Evolutionary conservation across 768 basidiomycete genomes (phyloP), one percentile per base, ranked within the genome.

Genomic region (Lanmaoa rubissima): DNA sequence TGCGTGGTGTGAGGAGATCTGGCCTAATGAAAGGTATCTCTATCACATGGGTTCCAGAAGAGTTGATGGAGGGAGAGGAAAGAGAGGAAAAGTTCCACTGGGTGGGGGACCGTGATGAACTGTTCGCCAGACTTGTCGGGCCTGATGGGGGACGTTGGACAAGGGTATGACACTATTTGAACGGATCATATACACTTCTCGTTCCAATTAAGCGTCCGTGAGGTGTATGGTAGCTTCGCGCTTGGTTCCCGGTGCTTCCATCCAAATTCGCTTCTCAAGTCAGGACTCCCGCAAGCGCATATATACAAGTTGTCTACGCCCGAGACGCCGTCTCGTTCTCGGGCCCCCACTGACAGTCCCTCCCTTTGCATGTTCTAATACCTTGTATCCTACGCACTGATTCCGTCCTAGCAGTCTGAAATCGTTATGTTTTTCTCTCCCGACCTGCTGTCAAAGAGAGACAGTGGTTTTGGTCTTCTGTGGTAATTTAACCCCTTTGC

Each of bases 391-490:
- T 38, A 4, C 39, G 16, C 40, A 38, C 40, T 59, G 38, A 55
- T 40, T 26, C 39, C 38, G 40, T 47, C 44, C 41, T 16, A 45
- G 51, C 34, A 24, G 11, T 44, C 40, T 21, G 2, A 14, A 28
- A 21, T 35, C 45, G 32, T 45, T 13, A 93, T 96, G 93, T 96
- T 96, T 77, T 96, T 92, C 72, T 83, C 90, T 42, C 78, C 87
- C 8, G 92, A 94, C 49, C 73, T 95, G 5, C 76, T 96, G 26
- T 83, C 88, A 19, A 86, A 82, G 63, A 79, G 92, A 57, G 92
- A 95, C 63, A 92, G 87, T 61, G 91, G 93, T 14, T 94, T 91
- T 65, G 94, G 93, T 55, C 81, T 94, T n/a, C 77, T 93, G 19
- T 94, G 92, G 92, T 91, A 69, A 55, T 63, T 28, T 55, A 19